Evolutionary conservation across 177 flowering plant species (phyloP), one percentile per base, ranked within the genome.

Genomic region (Vitis hybrid): DNA sequence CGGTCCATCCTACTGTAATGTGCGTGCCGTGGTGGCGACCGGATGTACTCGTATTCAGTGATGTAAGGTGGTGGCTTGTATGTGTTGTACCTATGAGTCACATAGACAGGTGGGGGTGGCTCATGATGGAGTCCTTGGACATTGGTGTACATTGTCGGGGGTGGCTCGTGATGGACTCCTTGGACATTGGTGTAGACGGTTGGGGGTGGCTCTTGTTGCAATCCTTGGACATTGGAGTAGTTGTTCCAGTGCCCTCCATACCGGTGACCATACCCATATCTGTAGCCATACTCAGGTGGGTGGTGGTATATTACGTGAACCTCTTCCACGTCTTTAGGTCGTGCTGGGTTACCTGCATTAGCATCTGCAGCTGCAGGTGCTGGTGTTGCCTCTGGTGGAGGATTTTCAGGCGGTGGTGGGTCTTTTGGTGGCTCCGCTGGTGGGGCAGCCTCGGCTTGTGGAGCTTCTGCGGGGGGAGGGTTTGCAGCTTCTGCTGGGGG

Each of bases 1-100:
- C 73, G 82, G 20, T 85, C 87, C 39, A 56, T 75, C 59, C 82
- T 79, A 61, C 68, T 70, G 76, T 84, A 73, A 51, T 61, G 67
- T 22, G 74, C 53, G 16, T 77, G 61, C 20, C 49, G 78, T 57
- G 85, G 82, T 10, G 88, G 84, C 50, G 92, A 63, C 34, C 70
- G 68, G 31, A 71, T 49, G 52, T 81, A 73, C 52, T 83, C 83
- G 65, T 87, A 85, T 63, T 79, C 90, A 2, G 92, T 83, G 51
- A 88, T 76, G 68, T 79, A 79, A 60, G 87, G 76, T 55, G 92
- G 84, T 60, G 98, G 94, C 77, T 56, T 81, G 82, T 86, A 83
- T 62, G 79, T 86, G 80, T 87, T 89, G 82, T 87, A 85, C 78
- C 82, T 84, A 77, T 89, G 93, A 62, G 85, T 84, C 49, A 76